A percentile compares a stretch with the other conserved stretches of the same genome.
phyloP scores from a whole-genome alignment of 495 filamentous ascomycete species.

The Lindgomyces ingoldianus region DNA sequence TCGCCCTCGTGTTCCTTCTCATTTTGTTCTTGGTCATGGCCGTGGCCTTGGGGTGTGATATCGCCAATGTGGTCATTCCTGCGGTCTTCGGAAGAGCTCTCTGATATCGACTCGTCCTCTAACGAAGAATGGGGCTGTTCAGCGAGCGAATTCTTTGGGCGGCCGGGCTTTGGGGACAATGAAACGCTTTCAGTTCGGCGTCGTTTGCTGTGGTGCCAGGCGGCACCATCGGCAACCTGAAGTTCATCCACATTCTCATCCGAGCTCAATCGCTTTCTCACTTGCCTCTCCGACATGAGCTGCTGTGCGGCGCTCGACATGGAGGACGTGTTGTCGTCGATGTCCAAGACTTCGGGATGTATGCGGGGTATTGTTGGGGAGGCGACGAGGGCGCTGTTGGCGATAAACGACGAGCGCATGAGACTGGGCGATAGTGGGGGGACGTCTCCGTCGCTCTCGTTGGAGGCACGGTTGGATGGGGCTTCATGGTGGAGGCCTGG shows the following conservation, averaged over 20 bases:
- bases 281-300: constrained; percentile 1
- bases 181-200: neutral
- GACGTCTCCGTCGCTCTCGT: constrained; percentile 1
- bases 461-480: neutral
- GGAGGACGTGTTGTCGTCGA: neutral
- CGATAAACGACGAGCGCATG: constrained; percentile 21
- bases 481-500: neutral
- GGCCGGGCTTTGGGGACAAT: no score
- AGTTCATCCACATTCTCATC: neutral
- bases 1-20: no score
- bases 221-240: neutral
- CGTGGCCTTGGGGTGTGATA: no score
- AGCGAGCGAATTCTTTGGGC: no score
- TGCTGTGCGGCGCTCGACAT: constrained; percentile 6
- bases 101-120: no score
- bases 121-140: no score
- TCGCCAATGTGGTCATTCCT: no score
- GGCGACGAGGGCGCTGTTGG: constrained; percentile 21
- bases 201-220: neutral
- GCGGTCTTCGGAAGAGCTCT: no score
- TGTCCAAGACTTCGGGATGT: neutral
- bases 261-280: neutral
- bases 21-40: no score
- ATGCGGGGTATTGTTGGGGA: neutral
- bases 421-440: neutral